A percentile compares a stretch with the other conserved stretches of the same genome.
Evolutionary conservation across 2,329 filamentous ascomycete species (phyloP).

Genomic region (Pseudopithomyces maydicus): DNA sequence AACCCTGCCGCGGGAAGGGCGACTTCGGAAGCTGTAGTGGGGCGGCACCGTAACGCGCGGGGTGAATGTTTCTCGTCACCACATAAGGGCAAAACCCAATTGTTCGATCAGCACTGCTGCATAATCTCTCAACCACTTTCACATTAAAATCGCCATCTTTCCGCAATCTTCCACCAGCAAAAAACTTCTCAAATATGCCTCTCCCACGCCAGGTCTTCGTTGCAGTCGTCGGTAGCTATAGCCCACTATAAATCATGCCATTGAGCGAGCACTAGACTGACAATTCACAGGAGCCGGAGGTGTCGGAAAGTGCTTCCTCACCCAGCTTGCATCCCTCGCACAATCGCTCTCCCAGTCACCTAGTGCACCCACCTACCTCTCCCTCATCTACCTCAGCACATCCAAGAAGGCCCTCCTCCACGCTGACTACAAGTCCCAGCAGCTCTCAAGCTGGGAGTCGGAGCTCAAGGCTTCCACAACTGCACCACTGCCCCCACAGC

Average conservation of each 20-base stretch:
- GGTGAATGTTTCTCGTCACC: constrained; percentile 5
- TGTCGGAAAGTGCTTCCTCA: constrained; percentile 89
- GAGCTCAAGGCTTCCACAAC: constrained; percentile 68
- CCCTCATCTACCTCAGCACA: constrained; percentile 82
- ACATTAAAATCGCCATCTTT: background rate
- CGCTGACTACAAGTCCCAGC: constrained; percentile 66
- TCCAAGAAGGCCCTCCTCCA: constrained; percentile 82
- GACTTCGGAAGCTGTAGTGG: background rate
- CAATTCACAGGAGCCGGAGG: constrained; percentile 75
- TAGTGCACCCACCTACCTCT: constrained; percentile 70
- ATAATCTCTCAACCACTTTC: constrained; percentile 4
- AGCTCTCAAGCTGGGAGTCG: constrained; percentile 62
- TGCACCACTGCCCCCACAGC: constrained; percentile 67
- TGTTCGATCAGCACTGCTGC: background rate
- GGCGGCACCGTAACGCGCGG: background rate
- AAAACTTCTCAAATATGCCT: constrained; percentile 39
- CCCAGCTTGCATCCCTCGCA: constrained; percentile 74
- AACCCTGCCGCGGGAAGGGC: constrained; percentile 2
- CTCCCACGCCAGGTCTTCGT: constrained; percentile 52
- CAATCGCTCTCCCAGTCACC: constrained; percentile 59
- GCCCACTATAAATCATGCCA: background rate
- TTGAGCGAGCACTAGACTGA: constrained; percentile 6
- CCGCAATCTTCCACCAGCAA: background rate
- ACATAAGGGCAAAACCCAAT: background rate
- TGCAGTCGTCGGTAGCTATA: constrained; percentile 50